Evolutionary conservation across 2,329 filamentous ascomycete genomes (phyloP).

Genomic region (Fusarium sp.): DNA sequence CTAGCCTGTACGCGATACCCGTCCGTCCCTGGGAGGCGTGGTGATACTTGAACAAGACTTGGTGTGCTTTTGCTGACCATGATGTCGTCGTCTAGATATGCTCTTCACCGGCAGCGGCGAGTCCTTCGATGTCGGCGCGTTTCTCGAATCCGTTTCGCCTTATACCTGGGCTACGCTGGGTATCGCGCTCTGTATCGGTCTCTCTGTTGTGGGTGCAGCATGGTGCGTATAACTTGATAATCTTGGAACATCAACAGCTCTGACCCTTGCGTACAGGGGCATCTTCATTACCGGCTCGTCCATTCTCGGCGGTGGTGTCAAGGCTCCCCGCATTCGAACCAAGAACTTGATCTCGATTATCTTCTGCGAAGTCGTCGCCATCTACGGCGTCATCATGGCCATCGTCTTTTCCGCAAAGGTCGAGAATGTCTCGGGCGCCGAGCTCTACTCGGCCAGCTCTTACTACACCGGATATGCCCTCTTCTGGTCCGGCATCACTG

Average conservation of each 20-base stretch:
- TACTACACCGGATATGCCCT: conserved; percentile 96
- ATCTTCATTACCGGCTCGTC: conserved; percentile 99
- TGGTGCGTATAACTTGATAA: conserved; percentile 69
- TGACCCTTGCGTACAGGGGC: conserved; percentile 69
- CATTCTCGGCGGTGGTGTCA: conserved; percentile 95
- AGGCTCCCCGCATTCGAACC: conserved; percentile 95
- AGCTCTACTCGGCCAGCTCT: conserved; percentile 76
- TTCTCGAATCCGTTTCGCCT: conserved; percentile 92
- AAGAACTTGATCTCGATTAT: conserved; percentile 99
- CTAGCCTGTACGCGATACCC: conserved; percentile 74
- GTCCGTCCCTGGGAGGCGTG: conserved; percentile 10
- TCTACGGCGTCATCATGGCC: conserved; percentile 99
- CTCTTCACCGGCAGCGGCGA: conserved; percentile 97
- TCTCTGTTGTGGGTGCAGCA: conserved; percentile 96
- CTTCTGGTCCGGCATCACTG: conserved; percentile 95
- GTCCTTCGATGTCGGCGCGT: conserved; percentile 95
- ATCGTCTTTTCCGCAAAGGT: conserved; percentile 97
- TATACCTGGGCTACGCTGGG: conserved; percentile 93
- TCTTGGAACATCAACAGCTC: conserved; percentile 10
- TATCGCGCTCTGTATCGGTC: conserved; percentile 91
- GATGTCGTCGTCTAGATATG: conserved; percentile 74
- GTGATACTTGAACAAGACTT: conserved; percentile 10
- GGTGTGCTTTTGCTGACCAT: conserved; percentile 27
- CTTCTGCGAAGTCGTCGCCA: conserved; percentile 99
- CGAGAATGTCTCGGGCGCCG: conserved; percentile 68